Percentiles rank a stretch among this genome's conserved stretches.
Conservation (phyloP, 106 monocot species). For the Posidonia australis region DNA sequence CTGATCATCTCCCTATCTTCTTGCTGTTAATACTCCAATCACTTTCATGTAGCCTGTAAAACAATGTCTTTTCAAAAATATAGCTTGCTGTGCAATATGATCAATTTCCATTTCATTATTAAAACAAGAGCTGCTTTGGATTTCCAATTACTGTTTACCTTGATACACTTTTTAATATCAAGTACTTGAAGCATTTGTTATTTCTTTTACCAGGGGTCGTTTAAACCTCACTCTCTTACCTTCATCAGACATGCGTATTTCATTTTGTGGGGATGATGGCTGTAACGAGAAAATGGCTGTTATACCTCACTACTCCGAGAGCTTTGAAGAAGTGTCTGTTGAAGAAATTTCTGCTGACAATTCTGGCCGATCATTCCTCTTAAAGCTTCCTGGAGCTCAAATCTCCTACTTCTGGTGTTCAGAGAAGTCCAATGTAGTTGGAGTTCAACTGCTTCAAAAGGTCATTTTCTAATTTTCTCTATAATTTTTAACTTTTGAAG, state of each 20-base stretch:
- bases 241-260: constrained; percentile 62
- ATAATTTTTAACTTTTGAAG: neutral
- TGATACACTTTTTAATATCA: neutral
- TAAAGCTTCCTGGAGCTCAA: constrained; percentile 36
- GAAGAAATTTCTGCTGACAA: constrained; percentile 71
- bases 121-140: neutral
- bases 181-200: neutral
- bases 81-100: no score
- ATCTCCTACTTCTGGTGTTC: constrained; percentile 79
- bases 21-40: no score
- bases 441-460: constrained; percentile 53
- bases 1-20: no score
- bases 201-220: constrained; percentile 45
- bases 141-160: neutral
- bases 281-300: constrained; percentile 42
- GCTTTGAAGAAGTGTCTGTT: constrained; percentile 32
- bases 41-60: no score
- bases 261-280: constrained; percentile 71
- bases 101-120: no score
- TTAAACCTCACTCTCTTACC: constrained; percentile 69
- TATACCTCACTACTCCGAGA: constrained; percentile 26
- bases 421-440: constrained; percentile 62
- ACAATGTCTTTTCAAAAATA: no score
- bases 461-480: constrained; percentile 15
- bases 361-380: constrained; percentile 62